A percentile compares a stretch with the other conserved stretches of the same genome.
These are phyloP conservation scores for Camelina laxa DNA, from an alignment of 345 rosid species.

Conservation along the genomic window DNA sequence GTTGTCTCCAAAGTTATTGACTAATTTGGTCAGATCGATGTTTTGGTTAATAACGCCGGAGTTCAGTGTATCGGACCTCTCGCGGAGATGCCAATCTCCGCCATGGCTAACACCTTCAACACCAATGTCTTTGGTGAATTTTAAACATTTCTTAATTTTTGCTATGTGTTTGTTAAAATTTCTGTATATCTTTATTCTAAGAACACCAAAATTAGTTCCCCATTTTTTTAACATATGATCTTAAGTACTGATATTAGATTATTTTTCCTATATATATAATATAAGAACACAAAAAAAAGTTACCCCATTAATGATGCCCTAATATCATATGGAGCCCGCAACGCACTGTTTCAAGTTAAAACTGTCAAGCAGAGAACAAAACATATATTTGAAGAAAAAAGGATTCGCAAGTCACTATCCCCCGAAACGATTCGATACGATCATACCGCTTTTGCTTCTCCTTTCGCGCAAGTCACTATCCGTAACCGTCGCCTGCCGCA, in stretches of 20 bases:
- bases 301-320: too few species aligned
- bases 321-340: not conserved
- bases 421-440: conserved; percentile 32
- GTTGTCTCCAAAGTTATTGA: conserved; percentile 60
- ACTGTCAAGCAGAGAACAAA: conserved; percentile 38
- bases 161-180: conserved; percentile 32
- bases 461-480: conserved; percentile 31
- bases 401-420: conserved; percentile 46
- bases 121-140: conserved; percentile 79
- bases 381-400: conserved; percentile 23
- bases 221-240: too few species aligned
- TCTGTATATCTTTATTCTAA: too few species aligned
- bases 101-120: conserved; percentile 65
- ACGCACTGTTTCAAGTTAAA: conserved; percentile 31
- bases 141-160: not conserved
- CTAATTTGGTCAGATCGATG: conserved; percentile 70
- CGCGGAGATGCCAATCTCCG: conserved; percentile 71
- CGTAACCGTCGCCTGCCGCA: conserved; percentile 39
- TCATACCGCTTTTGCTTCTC: not conserved
- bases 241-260: too few species aligned
- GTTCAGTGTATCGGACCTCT: conserved; percentile 85
- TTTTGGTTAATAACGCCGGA: conserved; percentile 88
- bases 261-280: too few species aligned
- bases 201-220: too few species aligned
- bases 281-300: too few species aligned